Evolutionary conservation across 1,139 yeast species (phyloP).

Genomic region (Eremothecium gossypii): DNA sequence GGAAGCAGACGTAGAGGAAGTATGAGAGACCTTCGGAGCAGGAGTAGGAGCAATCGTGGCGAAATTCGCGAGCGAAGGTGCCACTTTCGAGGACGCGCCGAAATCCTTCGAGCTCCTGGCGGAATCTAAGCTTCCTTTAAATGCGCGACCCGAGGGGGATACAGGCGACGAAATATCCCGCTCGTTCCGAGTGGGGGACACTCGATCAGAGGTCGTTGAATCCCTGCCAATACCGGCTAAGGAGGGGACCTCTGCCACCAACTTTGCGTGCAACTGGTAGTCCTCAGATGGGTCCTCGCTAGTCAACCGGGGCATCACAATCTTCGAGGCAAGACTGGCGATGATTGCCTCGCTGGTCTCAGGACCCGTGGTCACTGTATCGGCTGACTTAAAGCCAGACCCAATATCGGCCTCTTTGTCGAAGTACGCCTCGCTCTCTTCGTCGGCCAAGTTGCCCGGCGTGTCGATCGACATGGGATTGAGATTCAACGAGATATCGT

Average conservation of each 20-base stretch:
- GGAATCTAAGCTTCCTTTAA: too few species aligned
- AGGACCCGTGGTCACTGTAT: background rate
- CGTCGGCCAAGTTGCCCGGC: constrained; percentile 11
- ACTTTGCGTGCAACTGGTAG: background rate
- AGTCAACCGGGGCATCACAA: background rate
- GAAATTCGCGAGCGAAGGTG: background rate
- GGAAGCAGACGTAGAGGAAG: too few species aligned
- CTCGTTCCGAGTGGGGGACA: background rate
- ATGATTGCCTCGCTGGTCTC: background rate
- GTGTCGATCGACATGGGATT: constrained; percentile 6
- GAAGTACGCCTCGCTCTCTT: constrained; percentile 7
- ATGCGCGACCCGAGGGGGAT: background rate
- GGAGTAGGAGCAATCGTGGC: background rate
- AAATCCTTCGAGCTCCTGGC: too few species aligned
- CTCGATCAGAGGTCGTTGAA: background rate
- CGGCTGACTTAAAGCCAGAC: constrained; percentile 1
- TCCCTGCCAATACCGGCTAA: background rate
- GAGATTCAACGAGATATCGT: background rate
- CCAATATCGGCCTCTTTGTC: constrained; percentile 7
- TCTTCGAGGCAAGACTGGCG: background rate
- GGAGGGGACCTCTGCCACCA: background rate
- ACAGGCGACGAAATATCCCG: background rate
- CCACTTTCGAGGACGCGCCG: too few species aligned
- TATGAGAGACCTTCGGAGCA: background rate
- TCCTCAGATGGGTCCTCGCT: background rate